Conservation (phyloP, 2,329 filamentous ascomycete genomes). For the Drechslerella coelobrocha region DNA sequence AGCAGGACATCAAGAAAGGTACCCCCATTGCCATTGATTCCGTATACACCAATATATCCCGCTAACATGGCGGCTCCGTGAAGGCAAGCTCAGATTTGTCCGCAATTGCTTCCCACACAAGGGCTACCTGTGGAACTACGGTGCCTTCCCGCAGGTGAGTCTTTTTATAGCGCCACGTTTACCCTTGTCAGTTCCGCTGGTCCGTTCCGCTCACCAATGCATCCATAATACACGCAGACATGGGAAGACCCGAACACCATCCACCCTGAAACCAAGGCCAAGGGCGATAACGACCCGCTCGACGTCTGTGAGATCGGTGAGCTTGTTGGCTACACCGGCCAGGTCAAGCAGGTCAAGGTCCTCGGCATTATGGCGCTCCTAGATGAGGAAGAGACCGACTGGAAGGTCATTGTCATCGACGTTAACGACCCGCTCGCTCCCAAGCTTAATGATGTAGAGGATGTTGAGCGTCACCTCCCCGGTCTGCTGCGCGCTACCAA, state of each 20-base stretch:
- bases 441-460: constrained; percentile 96
- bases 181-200: too few species aligned
- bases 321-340: constrained; percentile 91
- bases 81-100: constrained; percentile 92
- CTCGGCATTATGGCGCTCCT: constrained; percentile 99
- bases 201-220: background rate
- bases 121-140: constrained; percentile 99
- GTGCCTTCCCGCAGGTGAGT: constrained; percentile 93
- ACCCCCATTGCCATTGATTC: background rate
- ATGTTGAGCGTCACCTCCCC: constrained; percentile 97
- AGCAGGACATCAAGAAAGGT: constrained; percentile 98
- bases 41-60: too few species aligned
- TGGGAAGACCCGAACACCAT: constrained; percentile 97
- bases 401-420: constrained; percentile 99
- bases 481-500: constrained; percentile 97
- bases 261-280: constrained; percentile 99
- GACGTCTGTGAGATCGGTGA: constrained; percentile 99
- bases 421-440: constrained; percentile 94
- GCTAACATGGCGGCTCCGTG: too few species aligned
- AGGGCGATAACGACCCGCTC: constrained; percentile 98
- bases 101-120: constrained; percentile 99
- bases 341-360: constrained; percentile 99
- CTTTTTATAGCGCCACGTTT: too few species aligned
- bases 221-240: constrained; percentile 67
- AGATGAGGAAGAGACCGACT: constrained; percentile 99